A percentile compares a stretch with the other conserved stretches of the same genome.
phyloP scores from a whole-genome alignment of 2,329 filamentous ascomycete genomes.

The Trichophyton rubrum region DNA sequence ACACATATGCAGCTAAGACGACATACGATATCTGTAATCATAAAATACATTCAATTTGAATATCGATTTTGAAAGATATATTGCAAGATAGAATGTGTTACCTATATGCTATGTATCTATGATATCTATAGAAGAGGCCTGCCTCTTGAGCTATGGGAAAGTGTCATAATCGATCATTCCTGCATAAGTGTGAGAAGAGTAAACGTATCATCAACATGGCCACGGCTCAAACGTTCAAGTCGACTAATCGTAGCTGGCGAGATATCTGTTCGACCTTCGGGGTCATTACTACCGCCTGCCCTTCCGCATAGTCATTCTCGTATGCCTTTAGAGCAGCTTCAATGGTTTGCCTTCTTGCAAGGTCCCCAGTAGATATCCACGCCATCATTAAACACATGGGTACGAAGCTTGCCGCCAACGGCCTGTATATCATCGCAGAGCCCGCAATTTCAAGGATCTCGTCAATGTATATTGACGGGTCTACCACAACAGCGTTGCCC shows the following conservation, averaged over 20 bases:
- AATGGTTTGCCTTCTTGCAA: constrained; percentile 11
- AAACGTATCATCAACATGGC: background rate
- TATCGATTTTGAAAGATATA: too few relatives aligned
- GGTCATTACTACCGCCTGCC: background rate
- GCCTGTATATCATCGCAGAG: constrained; percentile 19
- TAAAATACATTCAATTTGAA: background rate
- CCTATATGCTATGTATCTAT: too few relatives aligned
- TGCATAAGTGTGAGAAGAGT: too few relatives aligned
- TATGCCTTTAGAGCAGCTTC: constrained; percentile 18
- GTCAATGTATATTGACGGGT: constrained; percentile 16
- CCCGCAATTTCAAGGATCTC: constrained; percentile 22
- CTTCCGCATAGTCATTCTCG: constrained; percentile 16
- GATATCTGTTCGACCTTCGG: constrained; percentile 1
- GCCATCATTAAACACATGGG: constrained; percentile 19
- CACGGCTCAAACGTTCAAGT: background rate
- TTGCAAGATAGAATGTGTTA: too few relatives aligned
- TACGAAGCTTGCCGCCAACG: constrained; percentile 24
- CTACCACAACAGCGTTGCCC: constrained; percentile 13
- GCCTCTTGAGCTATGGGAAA: too few relatives aligned
- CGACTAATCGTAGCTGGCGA: background rate
- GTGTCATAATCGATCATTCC: too few relatives aligned
- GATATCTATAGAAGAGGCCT: background rate
- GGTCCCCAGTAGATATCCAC: constrained; percentile 18
- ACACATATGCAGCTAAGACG: background rate
- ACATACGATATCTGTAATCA: background rate